phyloP scores from a whole-genome alignment of 805 yeast genomes.

The Myxozyma neglecta region DNA sequence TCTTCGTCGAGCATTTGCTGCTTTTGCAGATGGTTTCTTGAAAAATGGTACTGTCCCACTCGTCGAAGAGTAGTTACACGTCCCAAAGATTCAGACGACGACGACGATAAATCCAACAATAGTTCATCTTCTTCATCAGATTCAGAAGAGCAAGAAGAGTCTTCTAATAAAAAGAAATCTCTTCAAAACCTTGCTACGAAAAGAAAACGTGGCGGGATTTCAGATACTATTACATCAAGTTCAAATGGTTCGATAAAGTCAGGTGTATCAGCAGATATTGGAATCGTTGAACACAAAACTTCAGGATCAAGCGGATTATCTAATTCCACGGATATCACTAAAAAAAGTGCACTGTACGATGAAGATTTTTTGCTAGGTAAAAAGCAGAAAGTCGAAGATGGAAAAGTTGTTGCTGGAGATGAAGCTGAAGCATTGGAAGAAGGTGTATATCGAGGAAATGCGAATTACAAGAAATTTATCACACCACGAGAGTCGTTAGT shows the following conservation, averaged over 20 bases:
- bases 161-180: not conserved
- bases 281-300: constrained; percentile 19
- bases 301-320: constrained; percentile 19
- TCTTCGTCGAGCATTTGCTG: no score
- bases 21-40: no score
- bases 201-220: constrained; percentile 16
- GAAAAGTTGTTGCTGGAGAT: not conserved
- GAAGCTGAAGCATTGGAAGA: constrained; percentile 9
- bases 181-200: constrained; percentile 7
- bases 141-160: not conserved
- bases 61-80: constrained; percentile 5
- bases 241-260: constrained; percentile 14
- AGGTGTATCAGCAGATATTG: constrained; percentile 15
- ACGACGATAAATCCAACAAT: not conserved
- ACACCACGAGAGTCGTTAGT: constrained; percentile 30
- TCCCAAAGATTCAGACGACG: not conserved
- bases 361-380: constrained; percentile 20
- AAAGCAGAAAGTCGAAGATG: not conserved
- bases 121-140: not conserved
- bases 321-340: constrained; percentile 37
- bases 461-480: constrained; percentile 23
- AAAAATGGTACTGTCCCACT: no score
- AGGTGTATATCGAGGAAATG: constrained; percentile 28
- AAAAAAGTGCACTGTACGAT: constrained; percentile 32
- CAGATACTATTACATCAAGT: constrained; percentile 18